Evolutionary conservation across 805 yeast genomes (phyloP), one percentile per base, ranked within the genome.

Genomic region (Lipomyces starkeyi): DNA sequence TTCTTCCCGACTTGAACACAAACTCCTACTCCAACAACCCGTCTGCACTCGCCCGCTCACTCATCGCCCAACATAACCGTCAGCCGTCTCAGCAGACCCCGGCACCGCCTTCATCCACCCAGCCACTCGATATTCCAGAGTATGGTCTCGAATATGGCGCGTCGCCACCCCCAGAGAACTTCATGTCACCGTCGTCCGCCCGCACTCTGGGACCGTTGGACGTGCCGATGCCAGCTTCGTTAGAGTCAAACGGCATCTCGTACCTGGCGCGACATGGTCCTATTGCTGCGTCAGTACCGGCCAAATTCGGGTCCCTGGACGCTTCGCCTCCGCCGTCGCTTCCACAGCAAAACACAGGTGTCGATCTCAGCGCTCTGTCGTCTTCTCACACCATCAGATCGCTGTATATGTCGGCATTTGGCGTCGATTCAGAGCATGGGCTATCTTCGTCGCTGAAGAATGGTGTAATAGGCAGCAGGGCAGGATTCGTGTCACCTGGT

Each of bases 241-340:
- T 68, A 8, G 74, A 72, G 20, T 61, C 70, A n/a, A 71, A 70
- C 47, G 68, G 67, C 7, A 62, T 66, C 22, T 62, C 73, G 9
- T 68, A 57, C 52, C 62, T 63, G 34, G 72, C 74, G 8, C 56
- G 71, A 14, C 72, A 68, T 57, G 75, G 73, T 8, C 75, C 75
- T 2, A 53, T 73, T 20, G 75, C 75, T 6, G 69, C 73, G 34
- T 71, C 74, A 11, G 73, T 72, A 17, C 75, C 75, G 2, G 64
- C 73, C 11, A 64, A 68, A 40, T 71, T 63, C 32, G 67, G 66
- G 25, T 55, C 69, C 14, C 32, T 59, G 56, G 69, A 66, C 43
- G 20, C 47, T 17, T 22, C 69, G 7, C 34, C 70, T 8, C 70
- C 64, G 20, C 64, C 61, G 4, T 58, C 61, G n/a, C 53, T 57